A percentile compares a stretch with the other conserved stretches of the same genome.
Conservation (phyloP, 169 alveolate genomes). For the Eimeria tenella region DNA sequence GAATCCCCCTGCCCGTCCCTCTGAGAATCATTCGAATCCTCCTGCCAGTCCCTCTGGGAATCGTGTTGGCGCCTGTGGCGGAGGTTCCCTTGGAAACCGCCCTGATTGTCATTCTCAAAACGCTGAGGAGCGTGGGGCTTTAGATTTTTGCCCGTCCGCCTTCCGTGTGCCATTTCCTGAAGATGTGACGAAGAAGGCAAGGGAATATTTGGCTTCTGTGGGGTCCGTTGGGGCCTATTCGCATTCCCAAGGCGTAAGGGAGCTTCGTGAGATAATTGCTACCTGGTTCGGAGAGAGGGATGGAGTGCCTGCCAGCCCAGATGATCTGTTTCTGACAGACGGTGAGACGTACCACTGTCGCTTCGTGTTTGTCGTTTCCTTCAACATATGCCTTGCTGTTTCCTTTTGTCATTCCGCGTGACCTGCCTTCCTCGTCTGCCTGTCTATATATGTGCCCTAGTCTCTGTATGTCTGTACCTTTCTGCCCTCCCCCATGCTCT, state of each 20-base stretch:
- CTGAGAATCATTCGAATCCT: not conserved
- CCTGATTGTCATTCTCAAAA: not conserved
- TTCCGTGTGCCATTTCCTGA: constrained; percentile 57
- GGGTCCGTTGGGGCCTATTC: constrained; percentile 78
- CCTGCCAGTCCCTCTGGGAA: not conserved
- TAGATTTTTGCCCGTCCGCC: constrained; percentile 1
- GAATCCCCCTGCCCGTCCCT: not conserved
- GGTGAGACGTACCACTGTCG: not conserved
- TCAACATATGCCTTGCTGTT: not conserved
- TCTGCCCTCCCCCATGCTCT: too few species aligned
- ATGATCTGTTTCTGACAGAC: constrained; percentile 83
- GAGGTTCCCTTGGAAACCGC: not conserved
- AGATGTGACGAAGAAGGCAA: constrained; percentile 47
- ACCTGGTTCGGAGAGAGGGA: constrained; percentile 82
- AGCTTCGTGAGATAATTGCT: constrained; percentile 71
- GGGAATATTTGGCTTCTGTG: constrained; percentile 30
- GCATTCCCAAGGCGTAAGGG: constrained; percentile 76
- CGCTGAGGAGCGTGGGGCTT: not conserved
- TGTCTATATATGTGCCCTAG: not conserved
- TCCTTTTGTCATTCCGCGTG: not conserved
- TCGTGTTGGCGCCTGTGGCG: not conserved
- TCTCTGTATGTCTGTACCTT: too few species aligned
- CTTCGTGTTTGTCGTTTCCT: not conserved
- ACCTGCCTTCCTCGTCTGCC: not conserved
- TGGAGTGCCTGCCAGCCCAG: constrained; percentile 80